These are phyloP conservation scores for Phascolomyces articulosus DNA, from an alignment of 371 early-diverging fungal species.

Conservation along the genomic window DNA sequence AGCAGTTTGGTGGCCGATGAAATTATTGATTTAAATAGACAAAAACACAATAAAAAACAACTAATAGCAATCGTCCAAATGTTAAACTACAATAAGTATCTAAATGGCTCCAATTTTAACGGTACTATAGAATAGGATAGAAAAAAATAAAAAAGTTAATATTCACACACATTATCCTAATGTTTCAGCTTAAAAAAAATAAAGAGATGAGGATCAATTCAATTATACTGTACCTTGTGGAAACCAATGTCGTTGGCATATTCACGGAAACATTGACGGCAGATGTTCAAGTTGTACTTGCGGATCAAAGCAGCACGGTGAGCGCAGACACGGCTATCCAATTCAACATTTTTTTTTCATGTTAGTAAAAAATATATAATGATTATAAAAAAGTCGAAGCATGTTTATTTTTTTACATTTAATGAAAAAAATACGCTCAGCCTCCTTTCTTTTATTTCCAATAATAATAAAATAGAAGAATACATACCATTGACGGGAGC, in stretches of 20 bases:
- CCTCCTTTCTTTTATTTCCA: neutral
- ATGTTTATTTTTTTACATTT: no score
- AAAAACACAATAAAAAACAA: neutral
- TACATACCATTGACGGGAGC: slow-evolving; percentile 95
- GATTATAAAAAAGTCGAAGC: no score
- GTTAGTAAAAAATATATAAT: no score
- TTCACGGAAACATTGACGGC: slow-evolving; percentile 99
- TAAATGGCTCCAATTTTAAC: slow-evolving; percentile 14
- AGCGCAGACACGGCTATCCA: slow-evolving; percentile 94
- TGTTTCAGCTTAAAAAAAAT: neutral
- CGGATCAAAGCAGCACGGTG: slow-evolving; percentile 99
- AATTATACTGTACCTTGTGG: slow-evolving; percentile 71
- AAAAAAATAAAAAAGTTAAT: neutral
- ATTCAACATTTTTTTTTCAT: neutral
- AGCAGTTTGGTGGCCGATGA: neutral
- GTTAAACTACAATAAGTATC: neutral
- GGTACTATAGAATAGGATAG: slow-evolving; percentile 15
- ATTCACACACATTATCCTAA: neutral
- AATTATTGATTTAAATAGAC: slow-evolving; percentile 5
- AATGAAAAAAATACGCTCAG: no score
- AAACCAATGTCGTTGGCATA: slow-evolving; percentile 99
- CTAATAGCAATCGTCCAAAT: neutral
- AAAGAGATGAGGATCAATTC: no score
- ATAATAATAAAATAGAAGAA: neutral
- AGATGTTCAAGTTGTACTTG: slow-evolving; percentile 98